phyloP scores from a whole-genome alignment of 805 yeast species.

The Saturnispora silvae region DNA sequence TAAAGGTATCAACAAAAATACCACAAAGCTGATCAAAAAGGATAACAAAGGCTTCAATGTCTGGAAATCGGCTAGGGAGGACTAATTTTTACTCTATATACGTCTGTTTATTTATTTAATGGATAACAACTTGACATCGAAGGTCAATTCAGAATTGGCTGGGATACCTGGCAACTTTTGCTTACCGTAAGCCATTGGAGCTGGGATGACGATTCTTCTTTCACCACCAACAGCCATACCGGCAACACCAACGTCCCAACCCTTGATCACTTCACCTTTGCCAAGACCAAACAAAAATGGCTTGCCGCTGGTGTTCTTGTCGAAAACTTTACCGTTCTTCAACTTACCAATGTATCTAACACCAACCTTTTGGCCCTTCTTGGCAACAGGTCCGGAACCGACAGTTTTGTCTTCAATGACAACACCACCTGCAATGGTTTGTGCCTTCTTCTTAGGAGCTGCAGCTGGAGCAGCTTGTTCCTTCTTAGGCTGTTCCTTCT shows the following conservation, averaged over 20 bases:
- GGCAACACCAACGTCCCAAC: slow-evolving; percentile 97
- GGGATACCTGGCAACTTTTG: slow-evolving; percentile 95
- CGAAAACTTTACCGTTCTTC: slow-evolving; percentile 92
- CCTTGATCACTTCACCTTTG: slow-evolving; percentile 96
- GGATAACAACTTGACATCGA: slow-evolving; percentile 88
- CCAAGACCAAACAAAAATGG: slow-evolving; percentile 90
- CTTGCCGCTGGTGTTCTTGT: slow-evolving; percentile 94
- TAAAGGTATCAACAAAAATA: slow-evolving; percentile 17
- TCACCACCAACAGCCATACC: slow-evolving; percentile 99
- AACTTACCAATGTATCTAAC: slow-evolving; percentile 97
- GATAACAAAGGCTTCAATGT: slow-evolving; percentile 9
- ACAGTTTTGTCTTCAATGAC: slow-evolving; percentile 82
- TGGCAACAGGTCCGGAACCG: slow-evolving; percentile 84
- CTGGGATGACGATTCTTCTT: slow-evolving; percentile 93
- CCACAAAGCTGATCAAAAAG: slow-evolving; percentile 17
- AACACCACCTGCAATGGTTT: slow-evolving; percentile 87
- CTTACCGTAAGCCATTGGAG: slow-evolving; percentile 94
- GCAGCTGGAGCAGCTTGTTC: slow-evolving; percentile 13
- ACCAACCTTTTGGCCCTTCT: slow-evolving; percentile 83
- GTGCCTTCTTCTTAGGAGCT: slow-evolving; percentile 52
- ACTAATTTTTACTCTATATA: not conserved
- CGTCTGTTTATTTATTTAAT: slow-evolving; percentile 47
- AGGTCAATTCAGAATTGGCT: slow-evolving; percentile 91
- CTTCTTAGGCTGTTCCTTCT: slow-evolving; percentile 17
- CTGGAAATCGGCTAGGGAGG: slow-evolving; percentile 11